Percentiles rank a stretch among this genome's conserved stretches.
Evolutionary conservation across 805 yeast species (phyloP).

Genomic region (Dipodascus geniculatus): DNA sequence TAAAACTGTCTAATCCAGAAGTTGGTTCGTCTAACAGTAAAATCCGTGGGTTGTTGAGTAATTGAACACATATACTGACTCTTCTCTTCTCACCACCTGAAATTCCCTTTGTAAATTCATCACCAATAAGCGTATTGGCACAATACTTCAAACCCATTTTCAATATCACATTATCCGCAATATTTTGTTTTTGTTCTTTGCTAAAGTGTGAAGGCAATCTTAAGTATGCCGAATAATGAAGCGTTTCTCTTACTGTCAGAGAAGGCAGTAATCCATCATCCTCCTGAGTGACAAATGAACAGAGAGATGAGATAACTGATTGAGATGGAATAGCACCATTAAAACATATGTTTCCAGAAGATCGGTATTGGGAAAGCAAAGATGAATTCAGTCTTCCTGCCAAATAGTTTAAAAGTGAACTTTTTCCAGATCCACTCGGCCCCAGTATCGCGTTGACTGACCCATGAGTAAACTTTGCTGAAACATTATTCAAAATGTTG

Average conservation of each 20-base stretch:
- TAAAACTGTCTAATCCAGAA: constrained; percentile 74
- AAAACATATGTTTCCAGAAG: constrained; percentile 34
- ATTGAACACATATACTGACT: constrained; percentile 70
- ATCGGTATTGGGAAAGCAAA: constrained; percentile 22
- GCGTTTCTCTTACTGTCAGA: constrained; percentile 68
- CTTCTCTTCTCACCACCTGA: constrained; percentile 78
- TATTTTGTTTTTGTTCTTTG: constrained; percentile 32
- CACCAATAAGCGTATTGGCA: constrained; percentile 61
- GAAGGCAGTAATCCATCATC: constrained; percentile 61
- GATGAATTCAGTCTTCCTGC: constrained; percentile 44
- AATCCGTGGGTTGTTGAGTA: constrained; percentile 59
- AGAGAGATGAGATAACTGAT: constrained; percentile 29
- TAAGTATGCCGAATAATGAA: constrained; percentile 57
- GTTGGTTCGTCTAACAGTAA: constrained; percentile 80
- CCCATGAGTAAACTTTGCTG: constrained; percentile 42
- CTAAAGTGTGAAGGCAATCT: constrained; percentile 38
- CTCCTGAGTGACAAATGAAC: constrained; percentile 76
- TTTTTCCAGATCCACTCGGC: constrained; percentile 72
- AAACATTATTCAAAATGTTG: constrained; percentile 33
- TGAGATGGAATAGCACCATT: constrained; percentile 30
- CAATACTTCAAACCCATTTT: constrained; percentile 63
- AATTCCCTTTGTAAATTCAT: constrained; percentile 48
- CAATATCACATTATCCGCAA: constrained; percentile 48
- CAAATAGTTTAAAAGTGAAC: constrained; percentile 50
- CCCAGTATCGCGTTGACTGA: constrained; percentile 66